These are phyloP conservation scores for Platanthera guangdongensis DNA, from an alignment of 106 monocot species.

Conservation along the genomic window DNA sequence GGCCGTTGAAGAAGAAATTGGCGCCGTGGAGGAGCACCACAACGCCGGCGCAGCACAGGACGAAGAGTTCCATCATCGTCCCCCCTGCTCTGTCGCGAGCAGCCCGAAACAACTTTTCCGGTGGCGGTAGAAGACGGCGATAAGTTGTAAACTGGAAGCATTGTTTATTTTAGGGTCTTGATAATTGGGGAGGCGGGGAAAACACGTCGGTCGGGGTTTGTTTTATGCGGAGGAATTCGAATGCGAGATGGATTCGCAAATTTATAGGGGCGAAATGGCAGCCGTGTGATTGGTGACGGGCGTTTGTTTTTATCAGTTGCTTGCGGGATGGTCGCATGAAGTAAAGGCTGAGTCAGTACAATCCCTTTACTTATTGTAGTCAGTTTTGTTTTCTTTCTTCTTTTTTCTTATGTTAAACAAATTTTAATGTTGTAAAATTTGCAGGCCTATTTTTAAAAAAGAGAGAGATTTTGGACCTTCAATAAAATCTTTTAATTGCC, in stretches of 20 bases:
- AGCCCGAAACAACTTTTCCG: not conserved
- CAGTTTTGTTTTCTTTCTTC: too few relatives aligned
- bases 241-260: not conserved
- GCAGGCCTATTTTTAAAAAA: too few relatives aligned
- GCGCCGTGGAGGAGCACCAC: slow-evolving; percentile 38
- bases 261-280: not conserved
- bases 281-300: not conserved
- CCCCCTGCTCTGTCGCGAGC: not conserved
- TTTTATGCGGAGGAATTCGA: not conserved
- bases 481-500: too few relatives aligned
- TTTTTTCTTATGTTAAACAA: too few relatives aligned
- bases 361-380: too few relatives aligned
- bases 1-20: slow-evolving; percentile 28
- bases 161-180: not conserved
- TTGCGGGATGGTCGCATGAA: not conserved
- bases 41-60: slow-evolving; percentile 32
- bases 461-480: too few relatives aligned
- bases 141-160: not conserved
- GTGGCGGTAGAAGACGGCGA: not conserved
- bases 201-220: not conserved
- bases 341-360: not conserved
- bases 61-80: slow-evolving; percentile 27
- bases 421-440: too few relatives aligned
- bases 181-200: not conserved
- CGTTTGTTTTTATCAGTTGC: not conserved